These are phyloP conservation scores for Nakataea oryzae DNA, from an alignment of 2,329 filamentous ascomycete genomes.

Conservation along the genomic window DNA sequence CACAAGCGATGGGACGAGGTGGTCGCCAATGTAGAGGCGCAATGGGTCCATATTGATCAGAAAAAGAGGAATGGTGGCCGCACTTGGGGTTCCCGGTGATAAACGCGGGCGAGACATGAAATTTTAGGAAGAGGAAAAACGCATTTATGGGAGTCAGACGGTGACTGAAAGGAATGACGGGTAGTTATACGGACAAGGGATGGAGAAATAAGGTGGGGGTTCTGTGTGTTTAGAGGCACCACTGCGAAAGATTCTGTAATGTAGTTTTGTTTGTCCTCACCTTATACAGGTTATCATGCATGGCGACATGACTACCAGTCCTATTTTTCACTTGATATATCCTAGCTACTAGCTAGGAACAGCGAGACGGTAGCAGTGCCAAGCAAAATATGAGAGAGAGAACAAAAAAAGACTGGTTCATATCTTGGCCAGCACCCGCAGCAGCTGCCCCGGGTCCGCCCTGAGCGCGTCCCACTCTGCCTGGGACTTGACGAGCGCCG, in stretches of 20 bases:
- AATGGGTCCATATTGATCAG: not conserved
- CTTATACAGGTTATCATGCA: not conserved
- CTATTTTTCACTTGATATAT: not conserved
- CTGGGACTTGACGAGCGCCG: slow-evolving; percentile 49
- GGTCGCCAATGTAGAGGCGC: slow-evolving; percentile 9
- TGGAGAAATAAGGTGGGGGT: too few species aligned
- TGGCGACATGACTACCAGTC: not conserved
- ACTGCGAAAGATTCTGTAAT: not conserved
- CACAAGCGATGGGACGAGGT: slow-evolving; percentile 46
- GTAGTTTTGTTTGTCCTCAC: not conserved
- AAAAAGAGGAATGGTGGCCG: not conserved
- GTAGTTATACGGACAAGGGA: not conserved
- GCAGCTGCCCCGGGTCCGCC: slow-evolving; percentile 25
- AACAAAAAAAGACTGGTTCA: not conserved
- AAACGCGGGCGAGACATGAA: not conserved
- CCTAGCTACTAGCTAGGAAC: not conserved
- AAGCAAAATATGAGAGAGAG: not conserved
- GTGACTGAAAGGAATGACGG: not conserved
- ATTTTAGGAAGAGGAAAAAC: not conserved
- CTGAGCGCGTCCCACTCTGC: slow-evolving; percentile 45
- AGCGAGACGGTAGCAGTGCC: not conserved
- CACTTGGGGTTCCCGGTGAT: not conserved
- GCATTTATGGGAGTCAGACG: not conserved
- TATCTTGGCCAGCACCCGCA: slow-evolving; percentile 28
- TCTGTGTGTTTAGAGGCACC: not conserved